Evolutionary conservation across 345 rosid genomes (phyloP).

Genomic region (Raphanus sativus): DNA sequence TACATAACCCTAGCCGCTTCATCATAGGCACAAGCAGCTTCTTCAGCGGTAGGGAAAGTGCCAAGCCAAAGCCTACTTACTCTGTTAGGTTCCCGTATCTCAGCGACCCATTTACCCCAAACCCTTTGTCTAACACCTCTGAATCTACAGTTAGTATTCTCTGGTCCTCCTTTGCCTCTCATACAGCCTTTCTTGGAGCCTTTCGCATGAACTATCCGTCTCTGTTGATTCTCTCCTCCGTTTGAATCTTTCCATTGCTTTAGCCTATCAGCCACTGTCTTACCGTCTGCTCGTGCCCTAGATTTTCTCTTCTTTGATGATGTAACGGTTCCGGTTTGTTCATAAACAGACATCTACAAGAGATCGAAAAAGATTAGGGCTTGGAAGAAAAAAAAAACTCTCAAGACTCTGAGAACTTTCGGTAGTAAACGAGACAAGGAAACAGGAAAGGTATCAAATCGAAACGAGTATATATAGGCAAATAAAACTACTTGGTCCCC

Average conservation of each 20-base stretch:
- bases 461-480: neutral
- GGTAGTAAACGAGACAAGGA: neutral
- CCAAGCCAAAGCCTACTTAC: conserved; percentile 86
- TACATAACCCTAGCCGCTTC: conserved; percentile 76
- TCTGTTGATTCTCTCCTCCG: conserved; percentile 29
- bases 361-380: neutral
- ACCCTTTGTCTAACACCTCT: conserved; percentile 90
- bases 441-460: neutral
- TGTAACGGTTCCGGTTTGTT: conserved; percentile 12
- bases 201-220: conserved; percentile 57
- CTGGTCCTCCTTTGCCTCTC: conserved; percentile 95
- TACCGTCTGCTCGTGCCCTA: conserved; percentile 44
- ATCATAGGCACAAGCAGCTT: conserved; percentile 84
- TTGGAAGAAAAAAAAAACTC: neutral
- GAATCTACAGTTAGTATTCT: conserved; percentile 54
- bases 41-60: conserved; percentile 65
- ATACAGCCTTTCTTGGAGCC: conserved; percentile 88
- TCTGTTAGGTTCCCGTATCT: conserved; percentile 72
- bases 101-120: conserved; percentile 99
- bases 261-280: conserved; percentile 53
- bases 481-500: neutral
- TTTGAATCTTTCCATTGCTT: conserved; percentile 65
- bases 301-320: conserved; percentile 54
- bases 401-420: neutral
- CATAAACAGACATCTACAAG: conserved; percentile 30